Conservation (phyloP, 2,329 filamentous ascomycete species). For the Aschersonia sp. region DNA sequence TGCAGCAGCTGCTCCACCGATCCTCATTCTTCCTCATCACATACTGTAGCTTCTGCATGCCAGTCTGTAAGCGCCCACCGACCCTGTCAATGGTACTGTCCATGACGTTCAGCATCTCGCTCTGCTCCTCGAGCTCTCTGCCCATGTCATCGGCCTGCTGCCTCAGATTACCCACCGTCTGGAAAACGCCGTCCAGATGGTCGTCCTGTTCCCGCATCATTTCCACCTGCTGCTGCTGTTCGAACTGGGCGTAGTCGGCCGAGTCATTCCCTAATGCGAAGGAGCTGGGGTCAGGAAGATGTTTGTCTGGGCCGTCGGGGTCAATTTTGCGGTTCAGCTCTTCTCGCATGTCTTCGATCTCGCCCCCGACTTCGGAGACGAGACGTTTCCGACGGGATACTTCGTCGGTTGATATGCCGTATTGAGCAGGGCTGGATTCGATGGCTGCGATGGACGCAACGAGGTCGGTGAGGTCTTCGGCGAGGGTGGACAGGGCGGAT, state of each 20-base stretch:
- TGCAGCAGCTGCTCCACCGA: constrained; percentile 76
- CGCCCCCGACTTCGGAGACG: constrained; percentile 76
- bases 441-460: constrained; percentile 75
- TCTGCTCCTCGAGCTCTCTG: constrained; percentile 87
- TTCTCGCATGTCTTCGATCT: constrained; percentile 79
- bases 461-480: constrained; percentile 79
- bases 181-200: constrained; percentile 82
- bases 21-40: constrained; percentile 89
- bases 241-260: constrained; percentile 65
- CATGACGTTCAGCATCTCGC: constrained; percentile 72
- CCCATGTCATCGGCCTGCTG: constrained; percentile 94
- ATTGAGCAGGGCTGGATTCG: constrained; percentile 75
- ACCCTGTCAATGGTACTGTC: constrained; percentile 79
- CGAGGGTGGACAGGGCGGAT: constrained; percentile 49
- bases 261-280: constrained; percentile 37
- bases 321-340: constrained; percentile 54
- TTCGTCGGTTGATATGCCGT: constrained; percentile 73
- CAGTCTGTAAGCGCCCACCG: constrained; percentile 69
- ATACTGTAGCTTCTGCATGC: constrained; percentile 72
- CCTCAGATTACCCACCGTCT: constrained; percentile 80
- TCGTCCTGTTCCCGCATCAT: constrained; percentile 94
- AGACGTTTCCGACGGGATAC: constrained; percentile 66
- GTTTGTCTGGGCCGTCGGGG: constrained; percentile 15
- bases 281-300: constrained; percentile 36
- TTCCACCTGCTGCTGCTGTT: constrained; percentile 79